Evolutionary conservation across 331 rosid species (phyloP).

Genomic region (Rhamnella rubrinervis): DNA sequence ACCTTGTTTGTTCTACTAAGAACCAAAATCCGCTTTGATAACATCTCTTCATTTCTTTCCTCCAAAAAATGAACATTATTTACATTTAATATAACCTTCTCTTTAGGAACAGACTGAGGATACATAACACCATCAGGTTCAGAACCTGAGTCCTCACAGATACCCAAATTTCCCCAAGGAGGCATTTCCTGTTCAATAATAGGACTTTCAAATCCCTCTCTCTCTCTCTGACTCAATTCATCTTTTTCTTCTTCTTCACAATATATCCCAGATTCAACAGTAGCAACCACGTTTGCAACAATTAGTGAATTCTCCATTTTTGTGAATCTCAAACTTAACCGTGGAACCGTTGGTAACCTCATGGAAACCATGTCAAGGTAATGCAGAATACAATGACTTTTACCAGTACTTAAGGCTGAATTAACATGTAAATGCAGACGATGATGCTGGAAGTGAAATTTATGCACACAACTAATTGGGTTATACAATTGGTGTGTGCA

Average conservation of each 20-base stretch:
- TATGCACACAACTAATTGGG: conserved; percentile 25
- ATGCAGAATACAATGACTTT: background rate
- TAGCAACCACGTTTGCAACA: conserved; percentile 25
- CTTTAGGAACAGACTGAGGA: conserved; percentile 24
- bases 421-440: conserved; percentile 4
- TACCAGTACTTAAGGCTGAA: conserved; percentile 18
- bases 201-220: conserved; percentile 25
- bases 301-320: conserved; percentile 29
- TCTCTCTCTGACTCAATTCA: conserved; percentile 21
- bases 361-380: conserved; percentile 27
- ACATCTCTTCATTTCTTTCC: conserved; percentile 55
- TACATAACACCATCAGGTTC: conserved; percentile 24
- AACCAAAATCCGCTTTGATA: conserved; percentile 69
- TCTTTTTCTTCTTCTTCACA: conserved; percentile 31
- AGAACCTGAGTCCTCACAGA: conserved; percentile 15
- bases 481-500: conserved; percentile 30
- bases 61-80: conserved; percentile 49
- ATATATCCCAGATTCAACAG: conserved; percentile 30
- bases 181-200: conserved; percentile 36
- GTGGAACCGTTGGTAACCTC: conserved; percentile 26
- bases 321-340: conserved; percentile 23
- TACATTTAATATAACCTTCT: conserved; percentile 29
- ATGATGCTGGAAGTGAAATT: conserved; percentile 17
- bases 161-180: conserved; percentile 53
- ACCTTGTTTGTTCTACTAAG: conserved; percentile 76